phyloP scores from a whole-genome alignment of 768 basidiomycete genomes.

The Panus rudis region DNA sequence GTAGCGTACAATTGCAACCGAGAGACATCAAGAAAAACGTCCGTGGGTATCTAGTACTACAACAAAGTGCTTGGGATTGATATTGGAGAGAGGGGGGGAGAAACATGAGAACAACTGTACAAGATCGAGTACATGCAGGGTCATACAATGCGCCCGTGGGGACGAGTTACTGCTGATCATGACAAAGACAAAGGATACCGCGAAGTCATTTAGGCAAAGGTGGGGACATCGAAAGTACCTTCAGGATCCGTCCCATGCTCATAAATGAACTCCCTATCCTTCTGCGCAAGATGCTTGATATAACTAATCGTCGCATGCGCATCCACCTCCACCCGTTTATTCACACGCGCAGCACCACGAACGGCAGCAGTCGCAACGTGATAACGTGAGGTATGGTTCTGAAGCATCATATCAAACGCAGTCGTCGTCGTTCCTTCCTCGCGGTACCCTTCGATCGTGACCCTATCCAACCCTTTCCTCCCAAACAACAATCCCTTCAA shows the following conservation, averaged over 20 bases:
- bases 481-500: slow-evolving; percentile 52
- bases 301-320: slow-evolving; percentile 52
- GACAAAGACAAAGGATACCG: no score
- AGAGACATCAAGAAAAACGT: no score
- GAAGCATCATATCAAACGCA: slow-evolving; percentile 82
- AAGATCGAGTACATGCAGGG: no score
- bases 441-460: slow-evolving; percentile 55
- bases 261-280: slow-evolving; percentile 57
- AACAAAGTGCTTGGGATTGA: no score
- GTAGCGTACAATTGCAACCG: no score
- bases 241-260: slow-evolving; percentile 43
- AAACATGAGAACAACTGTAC: no score
- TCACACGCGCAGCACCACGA: slow-evolving; percentile 43
- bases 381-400: slow-evolving; percentile 62
- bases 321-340: slow-evolving; percentile 46
- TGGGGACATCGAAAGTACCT: slow-evolving; percentile 19
- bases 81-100: no score
- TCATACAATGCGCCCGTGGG: no score
- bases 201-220: no score
- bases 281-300: slow-evolving; percentile 53
- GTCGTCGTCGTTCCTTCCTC: slow-evolving; percentile 80
- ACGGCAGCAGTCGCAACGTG: slow-evolving; percentile 58
- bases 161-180: no score
- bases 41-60: no score
- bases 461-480: slow-evolving; percentile 39